phyloP scores from a whole-genome alignment of 2,329 filamentous ascomycete species.

The Colletotrichum plurivorum region DNA sequence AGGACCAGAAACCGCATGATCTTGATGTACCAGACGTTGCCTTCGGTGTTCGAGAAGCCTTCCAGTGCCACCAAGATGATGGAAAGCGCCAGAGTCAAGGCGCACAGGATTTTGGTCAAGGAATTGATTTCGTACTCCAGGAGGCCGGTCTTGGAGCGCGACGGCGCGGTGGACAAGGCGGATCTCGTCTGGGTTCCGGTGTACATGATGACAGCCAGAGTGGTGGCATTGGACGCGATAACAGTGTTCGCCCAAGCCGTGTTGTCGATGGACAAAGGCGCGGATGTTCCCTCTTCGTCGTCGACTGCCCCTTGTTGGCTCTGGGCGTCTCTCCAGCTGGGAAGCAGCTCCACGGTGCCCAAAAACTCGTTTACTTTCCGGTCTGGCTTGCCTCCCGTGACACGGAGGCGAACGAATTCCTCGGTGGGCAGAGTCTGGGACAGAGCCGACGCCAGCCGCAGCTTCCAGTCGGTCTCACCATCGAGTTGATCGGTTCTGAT shows the following conservation, averaged over 20 bases:
- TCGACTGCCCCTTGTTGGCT: slow-evolving; percentile 55
- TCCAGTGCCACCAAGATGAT: slow-evolving; percentile 90
- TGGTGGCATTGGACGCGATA: slow-evolving; percentile 91
- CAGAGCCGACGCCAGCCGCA: slow-evolving; percentile 87
- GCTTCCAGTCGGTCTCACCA: slow-evolving; percentile 98
- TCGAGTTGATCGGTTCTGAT: slow-evolving; percentile 98
- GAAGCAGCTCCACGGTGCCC: slow-evolving; percentile 85
- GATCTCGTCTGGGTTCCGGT: slow-evolving; percentile 95
- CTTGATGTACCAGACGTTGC: slow-evolving; percentile 89
- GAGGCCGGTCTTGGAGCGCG: slow-evolving; percentile 92
- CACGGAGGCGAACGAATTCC: slow-evolving; percentile 78
- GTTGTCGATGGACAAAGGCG: slow-evolving; percentile 92
- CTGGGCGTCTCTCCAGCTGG: slow-evolving; percentile 65
- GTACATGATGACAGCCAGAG: slow-evolving; percentile 92
- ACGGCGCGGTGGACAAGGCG: slow-evolving; percentile 91
- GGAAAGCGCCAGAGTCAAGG: slow-evolving; percentile 87
- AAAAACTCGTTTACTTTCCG: slow-evolving; percentile 95
- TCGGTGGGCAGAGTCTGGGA: slow-evolving; percentile 83
- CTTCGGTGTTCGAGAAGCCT: slow-evolving; percentile 78
- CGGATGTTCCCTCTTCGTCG: slow-evolving; percentile 65
- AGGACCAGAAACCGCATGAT: slow-evolving; percentile 98
- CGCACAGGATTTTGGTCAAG: slow-evolving; percentile 94
- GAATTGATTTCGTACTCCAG: slow-evolving; percentile 98
- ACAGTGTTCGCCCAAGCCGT: slow-evolving; percentile 99
- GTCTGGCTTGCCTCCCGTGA: slow-evolving; percentile 92